Conservation (phyloP, 2,329 filamentous ascomycete genomes). For the Didymosphaeria variabile region DNA sequence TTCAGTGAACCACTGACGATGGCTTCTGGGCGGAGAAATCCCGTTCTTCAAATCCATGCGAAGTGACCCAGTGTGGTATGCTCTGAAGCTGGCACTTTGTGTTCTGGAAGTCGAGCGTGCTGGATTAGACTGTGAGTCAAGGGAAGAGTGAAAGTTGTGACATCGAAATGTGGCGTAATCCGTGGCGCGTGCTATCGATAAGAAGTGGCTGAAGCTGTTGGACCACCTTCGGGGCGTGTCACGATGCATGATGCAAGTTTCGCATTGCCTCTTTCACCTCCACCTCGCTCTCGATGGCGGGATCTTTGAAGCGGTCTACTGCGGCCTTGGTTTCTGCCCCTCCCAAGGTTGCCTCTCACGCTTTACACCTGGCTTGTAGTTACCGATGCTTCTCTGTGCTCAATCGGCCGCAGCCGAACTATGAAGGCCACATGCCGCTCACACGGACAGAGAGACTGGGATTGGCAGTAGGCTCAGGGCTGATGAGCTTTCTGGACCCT, state of each 20-base stretch:
- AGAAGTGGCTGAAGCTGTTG: conserved; percentile 18
- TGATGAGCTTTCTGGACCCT: conserved; percentile 74
- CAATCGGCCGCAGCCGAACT: conserved; percentile 84
- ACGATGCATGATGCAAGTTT: conserved; percentile 10
- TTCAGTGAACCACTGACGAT: too few species aligned
- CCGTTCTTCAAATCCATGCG: too few species aligned
- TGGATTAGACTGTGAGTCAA: not conserved
- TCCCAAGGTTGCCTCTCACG: conserved; percentile 13
- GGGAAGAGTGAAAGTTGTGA: not conserved
- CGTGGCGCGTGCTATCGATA: conserved; percentile 24
- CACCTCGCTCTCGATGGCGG: conserved; percentile 25
- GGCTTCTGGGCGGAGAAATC: too few species aligned
- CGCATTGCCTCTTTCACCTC: not conserved
- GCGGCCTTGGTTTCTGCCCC: conserved; percentile 8
- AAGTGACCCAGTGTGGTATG: too few species aligned
- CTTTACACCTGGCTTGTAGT: conserved; percentile 30
- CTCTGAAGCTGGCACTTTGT: not conserved
- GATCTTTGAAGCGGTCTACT: conserved; percentile 20
- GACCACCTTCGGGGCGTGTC: conserved; percentile 22
- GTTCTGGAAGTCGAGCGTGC: not conserved
- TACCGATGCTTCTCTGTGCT: conserved; percentile 77
- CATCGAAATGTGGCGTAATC: conserved; percentile 2
- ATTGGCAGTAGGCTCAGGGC: conserved; percentile 70
- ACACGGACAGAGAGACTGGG: conserved; percentile 78
- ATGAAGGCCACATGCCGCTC: conserved; percentile 91